Evolutionary conservation across 306 rosid genomes (phyloP), one percentile per base, ranked within the genome.

Genomic region (Astragalus membranaceus): DNA sequence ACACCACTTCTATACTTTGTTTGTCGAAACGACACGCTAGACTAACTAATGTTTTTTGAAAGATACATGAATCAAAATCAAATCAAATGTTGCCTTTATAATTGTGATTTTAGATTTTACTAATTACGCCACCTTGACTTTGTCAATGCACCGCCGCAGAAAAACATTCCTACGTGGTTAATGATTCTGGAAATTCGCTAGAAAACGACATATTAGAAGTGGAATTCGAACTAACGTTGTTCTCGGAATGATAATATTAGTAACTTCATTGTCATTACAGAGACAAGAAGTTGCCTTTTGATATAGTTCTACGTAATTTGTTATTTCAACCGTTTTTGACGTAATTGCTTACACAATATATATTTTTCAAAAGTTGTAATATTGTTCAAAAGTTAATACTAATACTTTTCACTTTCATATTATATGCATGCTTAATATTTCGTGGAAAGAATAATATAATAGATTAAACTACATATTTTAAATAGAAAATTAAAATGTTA

Each of bases 11-110:
- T 6, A 3, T 17, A 62, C 52, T 42, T 12, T 59, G 5, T n/a
- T 61, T 41, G 7, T 37, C 4, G 8, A 63, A 63, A 73, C 46
- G 78, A 73, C 78, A 39, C 55, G 67, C 37, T 3, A 15, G 49
- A 36, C 32, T 36, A 16, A 32, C 10, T n/a, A 14, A 29, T 29
- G 5, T 1, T 55, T 3, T 7, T n/a, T 57, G 11, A 35, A 1
- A 35, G 61, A 37, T 51, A 2, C 64, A 53, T 62, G 54, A 63
- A 62, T 60, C 69, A 14, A 41, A 52, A n/a, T 9, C 10, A 14
- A 26, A 7, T 61, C 17, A 6, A 32, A 26, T 26, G 30, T 26
- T 26, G 30, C 30, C 30, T 26, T 26, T 26, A 1, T 26, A 26
- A 26, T 26, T 26, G 30, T 35, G 8, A 10, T 53, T 55, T 32